phyloP scores from a whole-genome alignment of 768 basidiomycete species.

The Butyriboletus loyo region DNA sequence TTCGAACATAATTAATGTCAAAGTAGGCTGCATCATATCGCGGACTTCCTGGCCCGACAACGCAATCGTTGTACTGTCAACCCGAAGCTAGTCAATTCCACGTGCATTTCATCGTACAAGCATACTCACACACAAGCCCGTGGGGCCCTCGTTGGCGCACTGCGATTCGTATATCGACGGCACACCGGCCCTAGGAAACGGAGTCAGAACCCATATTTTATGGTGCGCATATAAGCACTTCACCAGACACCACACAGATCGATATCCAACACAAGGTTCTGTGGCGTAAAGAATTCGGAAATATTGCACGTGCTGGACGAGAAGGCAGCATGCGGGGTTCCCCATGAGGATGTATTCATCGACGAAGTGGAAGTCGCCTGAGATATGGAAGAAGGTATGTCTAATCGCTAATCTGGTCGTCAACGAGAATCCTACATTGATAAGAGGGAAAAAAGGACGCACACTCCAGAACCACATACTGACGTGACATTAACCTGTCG shows the following conservation, averaged over 20 bases:
- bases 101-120: background rate
- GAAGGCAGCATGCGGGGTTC: constrained; percentile 44
- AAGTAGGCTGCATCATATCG: constrained; percentile 61
- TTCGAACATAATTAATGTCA: constrained; percentile 63
- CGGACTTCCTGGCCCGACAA: constrained; percentile 52
- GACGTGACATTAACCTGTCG: background rate
- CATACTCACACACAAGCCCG: constrained; percentile 41
- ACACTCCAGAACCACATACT: constrained; percentile 54
- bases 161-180: constrained; percentile 39
- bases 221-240: constrained; percentile 9
- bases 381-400: constrained; percentile 36
- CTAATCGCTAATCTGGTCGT: constrained; percentile 29
- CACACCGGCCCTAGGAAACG: constrained; percentile 45
- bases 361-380: constrained; percentile 30
- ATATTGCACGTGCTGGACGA: constrained; percentile 44
- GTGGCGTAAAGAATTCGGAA: constrained; percentile 42
- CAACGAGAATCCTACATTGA: constrained; percentile 9
- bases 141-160: constrained; percentile 38
- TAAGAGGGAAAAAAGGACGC: constrained; percentile 11
- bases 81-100: background rate
- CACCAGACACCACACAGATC: constrained; percentile 52
- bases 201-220: background rate
- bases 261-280: constrained; percentile 54
- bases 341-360: constrained; percentile 42
- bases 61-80: constrained; percentile 49